These are phyloP conservation scores for Trametopsis cervina DNA, from an alignment of 768 basidiomycete species.

Conservation along the genomic window DNA sequence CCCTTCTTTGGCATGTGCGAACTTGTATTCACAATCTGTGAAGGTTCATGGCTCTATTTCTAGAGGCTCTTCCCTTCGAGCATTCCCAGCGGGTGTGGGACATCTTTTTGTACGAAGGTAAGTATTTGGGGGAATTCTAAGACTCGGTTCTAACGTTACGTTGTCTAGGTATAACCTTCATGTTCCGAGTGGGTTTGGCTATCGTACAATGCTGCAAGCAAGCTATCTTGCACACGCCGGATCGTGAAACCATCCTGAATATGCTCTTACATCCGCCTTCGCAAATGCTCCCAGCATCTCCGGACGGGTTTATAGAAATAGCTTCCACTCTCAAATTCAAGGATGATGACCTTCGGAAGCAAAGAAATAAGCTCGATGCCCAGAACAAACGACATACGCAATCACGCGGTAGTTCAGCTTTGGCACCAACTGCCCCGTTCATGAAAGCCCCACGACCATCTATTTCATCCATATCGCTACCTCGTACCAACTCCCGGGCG, in stretches of 20 bases:
- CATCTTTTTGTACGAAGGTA: conserved; percentile 76
- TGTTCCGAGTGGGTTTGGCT: conserved; percentile 69
- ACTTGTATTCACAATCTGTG: not conserved
- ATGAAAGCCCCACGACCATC: not conserved
- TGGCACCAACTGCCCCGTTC: not conserved
- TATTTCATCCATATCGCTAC: conserved; percentile 21
- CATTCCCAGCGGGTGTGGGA: conserved; percentile 77
- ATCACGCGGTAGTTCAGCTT: conserved; percentile 17
- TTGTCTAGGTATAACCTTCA: conserved; percentile 55
- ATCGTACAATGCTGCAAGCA: conserved; percentile 56
- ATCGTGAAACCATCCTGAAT: conserved; percentile 40
- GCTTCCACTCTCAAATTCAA: conserved; percentile 63
- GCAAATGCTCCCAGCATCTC: conserved; percentile 45
- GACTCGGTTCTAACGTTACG: not conserved
- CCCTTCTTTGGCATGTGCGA: not conserved
- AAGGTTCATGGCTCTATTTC: conserved; percentile 74
- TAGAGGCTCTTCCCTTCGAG: conserved; percentile 54
- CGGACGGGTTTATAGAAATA: conserved; percentile 58
- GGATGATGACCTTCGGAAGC: conserved; percentile 74
- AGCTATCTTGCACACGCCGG: conserved; percentile 43
- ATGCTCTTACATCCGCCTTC: conserved; percentile 46
- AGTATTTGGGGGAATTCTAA: conserved; percentile 6
- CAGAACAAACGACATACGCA: conserved; percentile 57
- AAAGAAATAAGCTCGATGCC: conserved; percentile 61
- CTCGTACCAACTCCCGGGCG: conserved; percentile 6